Evolutionary conservation across 2,329 filamentous ascomycete genomes (phyloP).

Genomic region (Colletotrichum cordylinicola): DNA sequence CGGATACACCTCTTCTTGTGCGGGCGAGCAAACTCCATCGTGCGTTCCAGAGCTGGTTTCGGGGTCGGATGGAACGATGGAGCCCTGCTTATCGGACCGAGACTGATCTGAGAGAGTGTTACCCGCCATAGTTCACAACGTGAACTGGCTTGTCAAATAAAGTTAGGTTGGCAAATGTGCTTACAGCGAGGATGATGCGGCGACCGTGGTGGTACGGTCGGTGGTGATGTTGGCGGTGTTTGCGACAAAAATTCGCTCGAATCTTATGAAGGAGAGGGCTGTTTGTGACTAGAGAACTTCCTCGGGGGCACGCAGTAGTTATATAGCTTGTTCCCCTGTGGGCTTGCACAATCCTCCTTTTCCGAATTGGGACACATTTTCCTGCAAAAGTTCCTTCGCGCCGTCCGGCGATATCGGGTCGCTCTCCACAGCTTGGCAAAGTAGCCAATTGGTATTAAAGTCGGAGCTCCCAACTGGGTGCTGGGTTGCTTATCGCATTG

Average conservation of each 20-base stretch:
- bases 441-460: not conserved
- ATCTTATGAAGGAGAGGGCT: not conserved
- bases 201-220: not conserved
- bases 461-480: not conserved
- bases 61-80: not conserved
- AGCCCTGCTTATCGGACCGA: not conserved
- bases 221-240: not conserved
- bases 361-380: not conserved
- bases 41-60: not conserved
- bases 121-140: not conserved
- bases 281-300: no score
- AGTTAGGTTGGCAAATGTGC: not conserved
- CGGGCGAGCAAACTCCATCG: not conserved
- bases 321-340: not conserved
- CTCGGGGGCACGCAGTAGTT: no score
- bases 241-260: not conserved
- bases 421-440: not conserved
- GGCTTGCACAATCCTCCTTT: not conserved
- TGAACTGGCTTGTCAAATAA: not conserved
- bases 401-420: not conserved
- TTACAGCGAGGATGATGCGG: not conserved
- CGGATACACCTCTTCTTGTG: not conserved
- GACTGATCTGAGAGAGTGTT: not conserved
- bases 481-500: not conserved
- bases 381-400: not conserved